Base-by-base conservation (phyloP, 306 rosid species). In the Parietaria judaica region DNA sequence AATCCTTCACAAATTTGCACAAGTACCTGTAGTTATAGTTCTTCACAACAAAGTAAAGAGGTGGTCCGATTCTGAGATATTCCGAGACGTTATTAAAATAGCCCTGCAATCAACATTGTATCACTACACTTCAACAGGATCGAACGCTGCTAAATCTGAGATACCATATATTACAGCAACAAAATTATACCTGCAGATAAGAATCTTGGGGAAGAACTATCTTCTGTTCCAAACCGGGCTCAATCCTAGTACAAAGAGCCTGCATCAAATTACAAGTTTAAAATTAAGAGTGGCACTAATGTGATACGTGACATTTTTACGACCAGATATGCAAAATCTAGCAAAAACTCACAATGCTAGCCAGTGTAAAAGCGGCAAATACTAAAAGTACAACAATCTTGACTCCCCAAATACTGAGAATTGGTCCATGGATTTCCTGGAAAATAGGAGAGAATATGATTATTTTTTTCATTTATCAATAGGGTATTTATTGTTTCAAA, bases 391-490 rank as follows among this genome's bases (percentile, higher is more conserved):
- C 94, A 66, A 66, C 80, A 57, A 92, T 84, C 77, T 88, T 88
- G 56, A 92, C 95, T 57, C 79, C 85, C 99, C 96, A 80, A 60
- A 88, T 64, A 71, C 95, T 86, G 54, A 92, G 94, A 71, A 84
- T 74, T 58, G 99, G 96, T 63, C 95, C 96, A 61, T 92, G 99
- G 80, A 92, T 88, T 70, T 86, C 99, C 99, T 92, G 94, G 50
- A 72, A 84, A 74, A 49, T 55, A 11, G 65, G 47, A 41, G 65
- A 51, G 46, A 11, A 23, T 23, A 23, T 23, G 31, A 23, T 23
- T 23, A 23, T 23, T 41, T 49, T 61, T 37, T 36, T 46, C 15
- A 14, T 55, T 70, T 23, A 23, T 2, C 31, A 23, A 23, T 23
- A 23, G 31, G 31, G 31, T 23, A 23, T 23, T 23, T 23, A 23